Percentiles rank a stretch among this genome's conserved stretches.
These are phyloP conservation scores for Moesziomyces sp. DNA, from an alignment of 1,284 basidiomycete genomes.

Conservation along the genomic window DNA sequence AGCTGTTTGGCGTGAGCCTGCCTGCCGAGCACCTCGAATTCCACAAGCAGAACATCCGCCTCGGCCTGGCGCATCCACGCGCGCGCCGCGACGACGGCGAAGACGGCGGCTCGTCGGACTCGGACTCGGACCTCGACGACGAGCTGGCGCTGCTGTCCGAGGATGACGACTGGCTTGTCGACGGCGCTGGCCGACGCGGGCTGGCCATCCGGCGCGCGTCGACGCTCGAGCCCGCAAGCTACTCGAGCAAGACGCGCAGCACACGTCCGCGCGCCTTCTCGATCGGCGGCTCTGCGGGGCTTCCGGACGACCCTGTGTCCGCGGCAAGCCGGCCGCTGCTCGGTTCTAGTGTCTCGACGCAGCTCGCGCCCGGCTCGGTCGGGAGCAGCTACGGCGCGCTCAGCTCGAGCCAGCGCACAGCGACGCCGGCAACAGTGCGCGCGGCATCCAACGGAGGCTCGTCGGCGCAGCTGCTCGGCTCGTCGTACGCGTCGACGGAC, in stretches of 20 bases:
- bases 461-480: conserved; percentile 14
- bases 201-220: conserved; percentile 44
- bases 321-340: conserved; percentile 29
- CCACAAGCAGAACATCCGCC: conserved; percentile 64
- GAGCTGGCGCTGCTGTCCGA: conserved; percentile 61
- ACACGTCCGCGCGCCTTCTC: conserved; percentile 34
- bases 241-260: conserved; percentile 14
- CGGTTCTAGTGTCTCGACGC: conserved; percentile 13
- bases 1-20: conserved; percentile 57
- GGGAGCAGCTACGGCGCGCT: conserved; percentile 53
- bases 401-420: conserved; percentile 55
- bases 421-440: conserved; percentile 50
- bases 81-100: conserved; percentile 51
- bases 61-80: conserved; percentile 65
- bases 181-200: conserved; percentile 24
- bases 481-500: conserved; percentile 45
- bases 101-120: conserved; percentile 41
- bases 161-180: conserved; percentile 53
- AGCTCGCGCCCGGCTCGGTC: conserved; percentile 5
- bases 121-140: conserved; percentile 52
- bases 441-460: conserved; percentile 22
- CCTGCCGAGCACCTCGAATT: conserved; percentile 65
- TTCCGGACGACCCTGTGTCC: conserved; percentile 48
- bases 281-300: conserved; percentile 40
- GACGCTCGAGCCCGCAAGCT: conserved; percentile 29